Percentiles rank a stretch among this genome's conserved stretches.
Evolutionary conservation across 2,329 filamentous ascomycete genomes (phyloP).

Genomic region (Diaporthe batatas): DNA sequence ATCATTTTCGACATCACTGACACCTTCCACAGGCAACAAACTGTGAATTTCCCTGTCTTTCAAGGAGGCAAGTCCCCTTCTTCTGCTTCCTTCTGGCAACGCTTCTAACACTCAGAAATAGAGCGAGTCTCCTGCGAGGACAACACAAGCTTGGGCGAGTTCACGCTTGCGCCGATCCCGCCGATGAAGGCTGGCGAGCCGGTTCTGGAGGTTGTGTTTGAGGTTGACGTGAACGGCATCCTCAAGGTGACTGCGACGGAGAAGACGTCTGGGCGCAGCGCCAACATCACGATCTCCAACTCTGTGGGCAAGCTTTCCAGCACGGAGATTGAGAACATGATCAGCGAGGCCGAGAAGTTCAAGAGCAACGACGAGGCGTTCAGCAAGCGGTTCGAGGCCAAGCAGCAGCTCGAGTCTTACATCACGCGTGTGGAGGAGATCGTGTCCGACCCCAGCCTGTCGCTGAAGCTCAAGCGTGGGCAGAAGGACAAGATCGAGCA

Average conservation of each 20-base stretch:
- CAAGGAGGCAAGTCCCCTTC: not conserved
- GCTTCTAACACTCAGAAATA: not conserved
- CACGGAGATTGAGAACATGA: slow-evolving; percentile 97
- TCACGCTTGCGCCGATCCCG: slow-evolving; percentile 90
- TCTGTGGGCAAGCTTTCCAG: slow-evolving; percentile 98
- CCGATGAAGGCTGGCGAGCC: slow-evolving; percentile 94
- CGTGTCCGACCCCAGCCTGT: slow-evolving; percentile 94
- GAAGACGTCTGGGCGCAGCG: slow-evolving; percentile 97
- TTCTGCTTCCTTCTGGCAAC: too few relatives aligned
- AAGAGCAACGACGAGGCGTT: slow-evolving; percentile 98
- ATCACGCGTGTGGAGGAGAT: slow-evolving; percentile 99
- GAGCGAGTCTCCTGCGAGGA: slow-evolving; percentile 94
- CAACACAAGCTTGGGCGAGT: slow-evolving; percentile 98
- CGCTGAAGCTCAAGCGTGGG: slow-evolving; percentile 97
- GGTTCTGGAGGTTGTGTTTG: slow-evolving; percentile 97
- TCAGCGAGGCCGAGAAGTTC: slow-evolving; percentile 97
- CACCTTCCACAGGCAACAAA: not conserved
- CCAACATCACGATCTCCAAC: slow-evolving; percentile 99
- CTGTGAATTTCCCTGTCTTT: not conserved
- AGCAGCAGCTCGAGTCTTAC: slow-evolving; percentile 99
- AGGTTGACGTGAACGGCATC: slow-evolving; percentile 99
- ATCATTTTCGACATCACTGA: not conserved
- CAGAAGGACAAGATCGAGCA: slow-evolving; percentile 99
- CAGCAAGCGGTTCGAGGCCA: slow-evolving; percentile 99
- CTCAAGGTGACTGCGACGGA: slow-evolving; percentile 99